Conservation (phyloP, 2,329 filamentous ascomycete species). For the Elsinoe necatrix region DNA sequence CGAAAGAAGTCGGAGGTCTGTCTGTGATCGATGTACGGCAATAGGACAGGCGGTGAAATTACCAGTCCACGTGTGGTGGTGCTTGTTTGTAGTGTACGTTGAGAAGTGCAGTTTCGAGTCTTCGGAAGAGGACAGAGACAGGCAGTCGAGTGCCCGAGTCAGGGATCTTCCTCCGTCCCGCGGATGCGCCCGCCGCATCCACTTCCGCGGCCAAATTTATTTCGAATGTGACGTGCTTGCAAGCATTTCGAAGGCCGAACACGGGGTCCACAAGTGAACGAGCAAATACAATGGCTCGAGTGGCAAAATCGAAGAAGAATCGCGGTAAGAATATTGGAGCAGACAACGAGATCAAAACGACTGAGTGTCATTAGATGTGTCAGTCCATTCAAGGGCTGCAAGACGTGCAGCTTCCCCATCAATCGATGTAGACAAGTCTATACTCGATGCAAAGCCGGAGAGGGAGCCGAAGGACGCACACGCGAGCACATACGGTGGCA, state of each 20-base stretch:
- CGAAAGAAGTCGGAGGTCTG: too few species aligned
- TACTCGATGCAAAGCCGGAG: constrained; percentile 48
- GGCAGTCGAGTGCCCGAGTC: neutral
- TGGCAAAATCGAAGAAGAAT: constrained; percentile 38
- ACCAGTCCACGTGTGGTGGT: neutral
- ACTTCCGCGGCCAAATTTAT: constrained; percentile 6
- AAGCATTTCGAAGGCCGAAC: too few species aligned
- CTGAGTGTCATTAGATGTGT: constrained; percentile 42
- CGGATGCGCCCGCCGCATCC: neutral
- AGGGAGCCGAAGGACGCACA: constrained; percentile 42
- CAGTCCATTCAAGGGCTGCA: constrained; percentile 64
- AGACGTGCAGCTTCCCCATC: constrained; percentile 62
- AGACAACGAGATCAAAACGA: constrained; percentile 16
- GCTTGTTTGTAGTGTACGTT: neutral
- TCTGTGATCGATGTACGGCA: neutral
- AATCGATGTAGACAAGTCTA: constrained; percentile 63
- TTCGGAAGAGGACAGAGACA: neutral
- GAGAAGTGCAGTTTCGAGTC: neutral
- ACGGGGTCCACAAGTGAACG: neutral
- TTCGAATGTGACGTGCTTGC: neutral
- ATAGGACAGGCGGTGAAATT: neutral
- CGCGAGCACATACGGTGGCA: constrained; percentile 60
- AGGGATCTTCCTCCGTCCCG: neutral
- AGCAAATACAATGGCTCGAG: constrained; percentile 34
- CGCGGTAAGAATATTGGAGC: constrained; percentile 26